Base-by-base conservation (phyloP, 2,329 filamentous ascomycete genomes). In the Corinectria fuckeliana region DNA sequence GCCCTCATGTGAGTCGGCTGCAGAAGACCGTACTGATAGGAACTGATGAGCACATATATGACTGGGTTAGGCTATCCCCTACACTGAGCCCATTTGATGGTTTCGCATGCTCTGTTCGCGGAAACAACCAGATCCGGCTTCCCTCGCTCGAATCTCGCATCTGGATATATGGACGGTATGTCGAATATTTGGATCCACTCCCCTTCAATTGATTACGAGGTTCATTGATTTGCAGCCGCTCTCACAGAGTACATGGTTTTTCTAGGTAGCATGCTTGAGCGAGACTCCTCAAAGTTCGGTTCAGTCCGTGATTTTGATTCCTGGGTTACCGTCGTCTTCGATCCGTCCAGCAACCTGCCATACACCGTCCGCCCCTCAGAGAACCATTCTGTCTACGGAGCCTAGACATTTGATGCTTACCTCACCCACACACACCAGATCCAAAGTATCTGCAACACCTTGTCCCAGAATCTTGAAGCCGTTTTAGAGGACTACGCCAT, bases 111-210 rank as follows among this genome's bases (percentile, higher is more conserved):
- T 66, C 38, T 9, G 44, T 66, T 0, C 45, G 50, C 0, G 60
- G 63, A 3, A 66, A 66, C 8, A 64, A 66, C 21, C 18, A 64
- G 25, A 61, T 66, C 8, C 58, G 48, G 32, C 39, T 64, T 0
- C 48, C 57, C 0, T 21, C 20, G 1, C 0, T 21, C 20, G 1
- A 26, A 59, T 13, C 5, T 44, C 1, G 45, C 63, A 13, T 54
- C 57, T 9, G 60, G 63, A 9, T 66, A 56, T 1, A 49, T 47
- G 4, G 63, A 66, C 25, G 1, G 63, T 66, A 10, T 7, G 28
- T 14, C 0, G 0, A 1, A 1, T 3, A 34, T 7, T 16, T 34
- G 14, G 14, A n/a, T 34, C 9, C 32, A 1, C 2, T 2, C 10
- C 9, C 3, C 2, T 9, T 11, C 1, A n/a, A 9, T 16, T 0